Base-by-base conservation (phyloP, 2,329 filamentous ascomycete genomes). In the Xylaria polymorpha region DNA sequence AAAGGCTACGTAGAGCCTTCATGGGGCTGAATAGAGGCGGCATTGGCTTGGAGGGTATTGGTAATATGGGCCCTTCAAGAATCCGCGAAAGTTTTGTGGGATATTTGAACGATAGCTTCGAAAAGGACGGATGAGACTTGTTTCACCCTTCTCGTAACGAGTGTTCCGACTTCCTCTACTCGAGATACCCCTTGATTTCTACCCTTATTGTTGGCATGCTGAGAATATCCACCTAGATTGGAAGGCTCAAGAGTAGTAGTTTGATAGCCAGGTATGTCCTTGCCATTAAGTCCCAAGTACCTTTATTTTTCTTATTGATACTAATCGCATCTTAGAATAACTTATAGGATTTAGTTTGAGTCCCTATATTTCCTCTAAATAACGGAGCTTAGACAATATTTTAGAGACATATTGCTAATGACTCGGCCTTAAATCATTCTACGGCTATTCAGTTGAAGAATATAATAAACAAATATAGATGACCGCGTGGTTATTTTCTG, bases 1-100 rank as follows among this genome's bases (percentile, higher is more conserved):
- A 97, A 81, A 86, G 93, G 71, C 82, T 94, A 74, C 85, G 93
- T 68, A 86, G 93, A 75, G 92, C 94, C 58, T 97, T 93, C 80
- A 90, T 95, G 74, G 87, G 85, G 5, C 79, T 97, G 78, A 94
- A 94, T 74, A 84, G 93, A 60, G 93, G 82, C 76, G 92, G 85
- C 77, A 94, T 88, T 68, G 89, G 83, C 56, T 81, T 84, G 65
- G 88, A 89, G 73, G 81, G 80, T 1, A 84, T 88, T 3, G 85
- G 85, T 0, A 87, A 85, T 71, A 80, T 89, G 78, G 83, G 81
- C 6, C 85, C 83, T 1, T 83, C 83, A 35, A 85, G 88, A 73
- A 84, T 92, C 74, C 83, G 85, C 69, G 87, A 89, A 77, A 87
- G 85, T 41, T 92, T 92, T 77, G 88, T 91, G 39, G 85, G 85